Conservation (phyloP, 2,329 filamentous ascomycete genomes). For the Grosmannia serpens region DNA sequence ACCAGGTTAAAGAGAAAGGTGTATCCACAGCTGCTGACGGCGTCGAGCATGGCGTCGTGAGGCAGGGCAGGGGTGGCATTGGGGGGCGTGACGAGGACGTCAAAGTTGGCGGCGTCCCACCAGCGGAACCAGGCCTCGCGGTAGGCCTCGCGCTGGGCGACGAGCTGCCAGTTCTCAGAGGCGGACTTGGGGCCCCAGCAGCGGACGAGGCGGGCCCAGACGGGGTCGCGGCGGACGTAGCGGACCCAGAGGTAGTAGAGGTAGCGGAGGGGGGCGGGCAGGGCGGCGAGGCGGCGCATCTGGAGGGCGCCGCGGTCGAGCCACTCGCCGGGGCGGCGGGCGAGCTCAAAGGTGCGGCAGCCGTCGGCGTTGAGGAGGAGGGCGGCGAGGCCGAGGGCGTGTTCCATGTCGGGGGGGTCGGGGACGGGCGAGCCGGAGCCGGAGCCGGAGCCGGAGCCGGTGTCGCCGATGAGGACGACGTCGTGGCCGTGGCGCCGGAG, state of each 20-base stretch:
- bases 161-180: constrained; percentile 73
- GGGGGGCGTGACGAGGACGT: constrained; percentile 72
- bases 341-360: constrained; percentile 65
- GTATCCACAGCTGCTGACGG: constrained; percentile 79
- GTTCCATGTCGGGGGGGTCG: constrained; percentile 51
- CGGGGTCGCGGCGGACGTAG: constrained; percentile 61
- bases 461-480: constrained; percentile 47
- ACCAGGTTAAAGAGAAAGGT: constrained; percentile 88
- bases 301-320: constrained; percentile 68
- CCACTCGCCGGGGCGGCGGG: constrained; percentile 66
- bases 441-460: not conserved
- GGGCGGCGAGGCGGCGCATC: constrained; percentile 60
- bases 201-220: constrained; percentile 69
- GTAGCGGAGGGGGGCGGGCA: constrained; percentile 66
- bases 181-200: constrained; percentile 65
- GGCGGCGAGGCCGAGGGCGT: constrained; percentile 64
- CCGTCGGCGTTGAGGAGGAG: constrained; percentile 79
- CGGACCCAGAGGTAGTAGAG: constrained; percentile 85
- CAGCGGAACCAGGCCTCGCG: constrained; percentile 71
- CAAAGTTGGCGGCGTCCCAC: constrained; percentile 64
- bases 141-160: constrained; percentile 65
- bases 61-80: constrained; percentile 86
- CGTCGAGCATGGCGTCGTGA: constrained; percentile 75
- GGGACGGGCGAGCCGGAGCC: not conserved
- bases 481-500: constrained; percentile 64